A percentile compares a stretch with the other conserved stretches of the same genome.
These are phyloP conservation scores for Xylaria bambusicola DNA, from an alignment of 495 filamentous ascomycete species.

Conservation along the genomic window DNA sequence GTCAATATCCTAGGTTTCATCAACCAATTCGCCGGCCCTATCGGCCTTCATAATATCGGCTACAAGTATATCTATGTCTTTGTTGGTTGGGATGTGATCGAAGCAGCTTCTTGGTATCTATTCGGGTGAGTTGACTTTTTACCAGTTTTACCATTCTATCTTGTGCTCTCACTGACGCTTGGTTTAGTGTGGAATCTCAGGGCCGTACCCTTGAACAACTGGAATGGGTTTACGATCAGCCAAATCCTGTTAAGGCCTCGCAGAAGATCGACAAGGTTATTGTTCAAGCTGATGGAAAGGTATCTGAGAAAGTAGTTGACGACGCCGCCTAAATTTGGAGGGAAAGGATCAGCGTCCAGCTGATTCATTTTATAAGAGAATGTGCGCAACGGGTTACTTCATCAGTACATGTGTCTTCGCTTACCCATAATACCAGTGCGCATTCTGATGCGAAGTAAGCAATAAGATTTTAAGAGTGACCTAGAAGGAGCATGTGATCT, in stretches of 20 bases:
- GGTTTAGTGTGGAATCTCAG: conserved; percentile 48
- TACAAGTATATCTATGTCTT: conserved; percentile 56
- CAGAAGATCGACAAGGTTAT: conserved; percentile 57
- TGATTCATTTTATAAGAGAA: no score
- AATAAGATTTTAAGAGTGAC: background rate
- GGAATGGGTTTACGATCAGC: conserved; percentile 53
- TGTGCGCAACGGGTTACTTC: background rate
- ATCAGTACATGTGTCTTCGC: background rate
- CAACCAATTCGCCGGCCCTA: conserved; percentile 54
- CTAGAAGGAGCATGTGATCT: background rate
- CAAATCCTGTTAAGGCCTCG: conserved; percentile 52
- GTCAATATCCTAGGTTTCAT: conserved; percentile 50
- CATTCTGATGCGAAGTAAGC: no score
- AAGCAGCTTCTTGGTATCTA: conserved; percentile 48
- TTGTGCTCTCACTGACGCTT: conserved; percentile 18
- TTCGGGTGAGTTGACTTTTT: conserved; percentile 43
- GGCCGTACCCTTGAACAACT: conserved; percentile 54
- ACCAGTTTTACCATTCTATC: background rate
- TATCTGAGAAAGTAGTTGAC: conserved; percentile 52
- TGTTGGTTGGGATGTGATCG: conserved; percentile 48
- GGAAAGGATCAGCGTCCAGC: conserved; percentile 5
- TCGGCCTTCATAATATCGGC: conserved; percentile 48
- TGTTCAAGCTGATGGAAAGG: conserved; percentile 52
- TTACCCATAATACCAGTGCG: no score
- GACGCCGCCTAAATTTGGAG: background rate